Base-by-base conservation (phyloP, 2,329 filamentous ascomycete species). In the Fusarium caatingaense region DNA sequence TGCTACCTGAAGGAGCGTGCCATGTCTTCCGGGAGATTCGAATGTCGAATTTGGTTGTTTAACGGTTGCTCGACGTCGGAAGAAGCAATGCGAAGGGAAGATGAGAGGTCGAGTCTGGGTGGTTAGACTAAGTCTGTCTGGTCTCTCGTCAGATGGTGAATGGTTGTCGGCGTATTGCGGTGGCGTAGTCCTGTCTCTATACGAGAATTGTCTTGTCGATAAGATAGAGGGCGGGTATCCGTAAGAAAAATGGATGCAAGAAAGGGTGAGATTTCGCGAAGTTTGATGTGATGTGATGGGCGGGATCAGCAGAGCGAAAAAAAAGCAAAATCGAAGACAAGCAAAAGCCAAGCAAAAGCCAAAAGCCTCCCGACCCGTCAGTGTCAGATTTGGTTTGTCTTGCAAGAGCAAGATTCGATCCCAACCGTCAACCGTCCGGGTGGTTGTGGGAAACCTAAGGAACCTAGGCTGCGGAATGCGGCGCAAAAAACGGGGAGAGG, bases 21-120 rank as follows among this genome's bases (percentile, higher is more conserved):
- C 73, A 75, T 75, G 62, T 71, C 69, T 69, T 72, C n/a, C 13
- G 21, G 51, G 47, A 41, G 30, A 42, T 57, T 34, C 23, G 53
- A 48, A 34, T 25, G 34, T 56, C 21, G 37, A 50, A 30, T 56
- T 41, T 49, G 28, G 30, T 40, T 25, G 46, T 32, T 55, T 16
- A 32, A 44, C 21, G 47, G 64, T 25, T 23, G 20, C 23, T 41
- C 30, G 7, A 27, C 11, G 41, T 32, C 21, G 30, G n/a, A 32
- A 34, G 11, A 25, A 32, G 30, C 11, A 46, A 32, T 51, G 50
- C 16, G 13, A 20, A 18, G 32, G 37, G 28, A 42, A n/a, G 23
- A 60, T 48, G 20, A n/a, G 34, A 37, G 34, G 23, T 57, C 20
- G 50, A 66, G 18, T 15, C 21, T 53, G n/a, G 21, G 30, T 23